A percentile compares a stretch with the other conserved stretches of the same genome.
Conservation (phyloP, 2,329 filamentous ascomycete genomes). For the Bretziella fagacearum region DNA sequence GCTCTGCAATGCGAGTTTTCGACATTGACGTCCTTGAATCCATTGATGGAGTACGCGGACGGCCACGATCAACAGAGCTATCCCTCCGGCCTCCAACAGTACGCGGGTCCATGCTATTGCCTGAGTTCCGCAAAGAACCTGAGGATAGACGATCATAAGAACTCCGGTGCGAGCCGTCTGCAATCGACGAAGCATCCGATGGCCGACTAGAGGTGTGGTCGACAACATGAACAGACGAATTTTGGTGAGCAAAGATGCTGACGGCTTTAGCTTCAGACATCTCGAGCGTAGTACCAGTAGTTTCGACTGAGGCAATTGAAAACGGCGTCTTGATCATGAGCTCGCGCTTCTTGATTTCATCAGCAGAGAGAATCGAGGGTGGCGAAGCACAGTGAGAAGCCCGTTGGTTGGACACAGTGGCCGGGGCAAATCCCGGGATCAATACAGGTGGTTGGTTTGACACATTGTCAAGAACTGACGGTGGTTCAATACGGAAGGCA, state of each 20-base stretch:
- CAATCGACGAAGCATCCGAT: slow-evolving; percentile 28
- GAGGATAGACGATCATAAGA: slow-evolving; percentile 5
- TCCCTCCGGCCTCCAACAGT: not conserved
- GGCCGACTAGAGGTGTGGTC: slow-evolving; percentile 34
- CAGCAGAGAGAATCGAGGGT: slow-evolving; percentile 1
- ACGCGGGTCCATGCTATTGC: slow-evolving; percentile 1
- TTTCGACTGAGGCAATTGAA: slow-evolving; percentile 43
- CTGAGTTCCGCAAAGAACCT: too few relatives aligned
- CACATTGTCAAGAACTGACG: slow-evolving; percentile 18
- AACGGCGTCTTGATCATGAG: slow-evolving; percentile 30
- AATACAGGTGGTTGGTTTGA: not conserved
- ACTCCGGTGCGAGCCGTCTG: slow-evolving; percentile 13
- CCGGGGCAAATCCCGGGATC: slow-evolving; percentile 11
- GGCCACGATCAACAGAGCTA: slow-evolving; percentile 1
- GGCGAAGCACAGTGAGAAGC: not conserved
- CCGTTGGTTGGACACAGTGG: not conserved
- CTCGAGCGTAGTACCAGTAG: slow-evolving; percentile 42
- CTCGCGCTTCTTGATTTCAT: slow-evolving; percentile 11
- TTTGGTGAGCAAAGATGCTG: slow-evolving; percentile 46
- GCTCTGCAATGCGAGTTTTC: not conserved
- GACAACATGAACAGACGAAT: slow-evolving; percentile 45
- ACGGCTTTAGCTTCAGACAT: slow-evolving; percentile 46
- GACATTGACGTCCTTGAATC: not conserved
- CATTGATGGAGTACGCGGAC: slow-evolving; percentile 5
- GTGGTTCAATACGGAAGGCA: slow-evolving; percentile 17